Conservation (phyloP, 768 basidiomycete species). For the Pleurotus tuber-regium region DNA sequence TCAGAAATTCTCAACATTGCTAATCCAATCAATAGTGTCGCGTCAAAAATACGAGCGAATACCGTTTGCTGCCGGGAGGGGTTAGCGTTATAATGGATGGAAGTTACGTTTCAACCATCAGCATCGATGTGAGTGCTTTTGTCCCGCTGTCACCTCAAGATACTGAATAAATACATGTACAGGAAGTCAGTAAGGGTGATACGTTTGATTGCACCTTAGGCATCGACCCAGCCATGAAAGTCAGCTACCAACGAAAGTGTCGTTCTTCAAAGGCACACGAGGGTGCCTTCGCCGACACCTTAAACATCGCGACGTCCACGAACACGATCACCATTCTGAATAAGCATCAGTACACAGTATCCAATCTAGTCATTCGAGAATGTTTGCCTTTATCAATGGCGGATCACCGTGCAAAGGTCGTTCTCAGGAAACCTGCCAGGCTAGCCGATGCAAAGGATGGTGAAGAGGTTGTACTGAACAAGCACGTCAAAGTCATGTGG, state of each 20-base stretch:
- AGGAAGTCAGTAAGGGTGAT: slow-evolving; percentile 50
- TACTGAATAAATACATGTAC: neutral
- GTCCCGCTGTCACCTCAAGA: no score
- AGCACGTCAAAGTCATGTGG: slow-evolving; percentile 33
- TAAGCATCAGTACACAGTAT: slow-evolving; percentile 43
- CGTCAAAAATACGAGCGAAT: slow-evolving; percentile 58
- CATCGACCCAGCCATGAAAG: slow-evolving; percentile 37
- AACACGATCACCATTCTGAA: slow-evolving; percentile 46
- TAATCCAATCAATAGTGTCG: slow-evolving; percentile 42
- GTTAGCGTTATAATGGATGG: slow-evolving; percentile 58
- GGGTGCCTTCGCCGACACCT: slow-evolving; percentile 43
- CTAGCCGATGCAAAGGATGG: slow-evolving; percentile 43
- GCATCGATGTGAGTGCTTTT: slow-evolving; percentile 37
- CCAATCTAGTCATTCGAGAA: slow-evolving; percentile 45
- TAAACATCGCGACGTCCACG: slow-evolving; percentile 41
- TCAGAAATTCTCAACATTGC: no score
- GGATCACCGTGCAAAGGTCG: slow-evolving; percentile 40
- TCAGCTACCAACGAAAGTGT: slow-evolving; percentile 42
- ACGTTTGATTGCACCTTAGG: slow-evolving; percentile 57
- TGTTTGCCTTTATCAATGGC: slow-evolving; percentile 37
- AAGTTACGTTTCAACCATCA: slow-evolving; percentile 47
- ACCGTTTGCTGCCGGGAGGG: slow-evolving; percentile 50
- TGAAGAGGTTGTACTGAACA: slow-evolving; percentile 27
- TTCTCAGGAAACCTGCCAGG: slow-evolving; percentile 43
- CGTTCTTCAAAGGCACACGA: slow-evolving; percentile 31